Conservation (phyloP, 371 early-diverging fungal genomes). For the Mortierella sp. region DNA sequence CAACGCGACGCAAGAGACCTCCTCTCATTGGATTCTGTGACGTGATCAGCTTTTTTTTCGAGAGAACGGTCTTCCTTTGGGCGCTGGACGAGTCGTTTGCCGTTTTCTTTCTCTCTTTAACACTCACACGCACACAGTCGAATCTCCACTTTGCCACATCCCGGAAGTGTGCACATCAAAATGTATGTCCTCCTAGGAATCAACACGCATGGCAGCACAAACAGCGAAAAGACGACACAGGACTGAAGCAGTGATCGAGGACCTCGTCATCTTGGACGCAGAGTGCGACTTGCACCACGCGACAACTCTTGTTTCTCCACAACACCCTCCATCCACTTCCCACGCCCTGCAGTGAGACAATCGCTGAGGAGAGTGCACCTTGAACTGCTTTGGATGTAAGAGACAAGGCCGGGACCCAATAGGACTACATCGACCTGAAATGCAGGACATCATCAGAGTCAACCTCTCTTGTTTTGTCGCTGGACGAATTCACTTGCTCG, state of each 20-base stretch:
- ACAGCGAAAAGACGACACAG: neutral
- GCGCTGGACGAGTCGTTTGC: neutral
- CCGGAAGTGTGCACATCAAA: neutral
- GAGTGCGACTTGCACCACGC: neutral
- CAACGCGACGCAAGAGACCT: constrained; percentile 2
- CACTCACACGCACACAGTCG: neutral
- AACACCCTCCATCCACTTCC: neutral
- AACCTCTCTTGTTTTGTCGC: neutral
- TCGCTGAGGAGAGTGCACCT: neutral
- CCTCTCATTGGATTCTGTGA: neutral
- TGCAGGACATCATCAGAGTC: neutral
- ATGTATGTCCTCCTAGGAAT: neutral
- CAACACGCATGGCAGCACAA: neutral
- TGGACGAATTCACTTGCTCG: neutral
- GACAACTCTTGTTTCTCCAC: constrained; percentile 11
- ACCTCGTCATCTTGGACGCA: neutral
- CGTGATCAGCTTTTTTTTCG: neutral
- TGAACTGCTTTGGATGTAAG: neutral
- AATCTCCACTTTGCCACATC: neutral
- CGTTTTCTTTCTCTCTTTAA: neutral
- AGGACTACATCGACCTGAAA: neutral
- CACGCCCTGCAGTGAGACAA: neutral
- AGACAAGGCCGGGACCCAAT: neutral
- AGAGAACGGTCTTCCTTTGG: neutral
- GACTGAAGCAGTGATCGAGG: neutral